Conservation (phyloP, 2,329 filamentous ascomycete species). For the Botrytis galanthina region DNA sequence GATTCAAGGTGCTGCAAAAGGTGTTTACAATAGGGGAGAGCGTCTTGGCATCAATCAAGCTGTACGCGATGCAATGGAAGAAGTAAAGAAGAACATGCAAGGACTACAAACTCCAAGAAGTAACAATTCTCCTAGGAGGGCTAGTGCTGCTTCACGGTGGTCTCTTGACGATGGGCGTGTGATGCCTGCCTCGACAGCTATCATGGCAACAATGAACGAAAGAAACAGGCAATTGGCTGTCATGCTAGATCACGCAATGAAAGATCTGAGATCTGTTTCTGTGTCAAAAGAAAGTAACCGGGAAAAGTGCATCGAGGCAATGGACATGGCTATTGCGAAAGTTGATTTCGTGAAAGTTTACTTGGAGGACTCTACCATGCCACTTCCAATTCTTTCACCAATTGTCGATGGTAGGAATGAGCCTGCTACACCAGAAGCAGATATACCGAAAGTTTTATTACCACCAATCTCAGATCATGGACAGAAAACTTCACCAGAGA, state of each 20-base stretch:
- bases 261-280: constrained; percentile 60
- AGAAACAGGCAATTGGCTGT: constrained; percentile 65
- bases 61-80: constrained; percentile 75
- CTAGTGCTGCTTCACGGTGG: constrained; percentile 33
- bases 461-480: constrained; percentile 10
- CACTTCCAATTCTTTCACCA: constrained; percentile 41
- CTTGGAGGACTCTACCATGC: constrained; percentile 56
- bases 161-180: constrained; percentile 36
- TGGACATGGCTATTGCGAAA: constrained; percentile 61
- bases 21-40: constrained; percentile 69
- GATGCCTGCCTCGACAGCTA: constrained; percentile 37
- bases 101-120: constrained; percentile 58
- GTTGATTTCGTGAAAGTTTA: constrained; percentile 64
- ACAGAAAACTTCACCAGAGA: not conserved
- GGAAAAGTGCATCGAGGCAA: constrained; percentile 47
- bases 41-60: constrained; percentile 78
- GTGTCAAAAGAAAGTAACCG: constrained; percentile 47
- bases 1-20: constrained; percentile 73
- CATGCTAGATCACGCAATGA: constrained; percentile 66
- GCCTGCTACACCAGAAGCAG: constrained; percentile 4
- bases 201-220: constrained; percentile 55
- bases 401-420: not conserved
- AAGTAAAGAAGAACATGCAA: constrained; percentile 74
- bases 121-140: constrained; percentile 35
- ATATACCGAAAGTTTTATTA: constrained; percentile 17